Base-by-base conservation (phyloP, 768 basidiomycete genomes). In the Lentinus brumalis region DNA sequence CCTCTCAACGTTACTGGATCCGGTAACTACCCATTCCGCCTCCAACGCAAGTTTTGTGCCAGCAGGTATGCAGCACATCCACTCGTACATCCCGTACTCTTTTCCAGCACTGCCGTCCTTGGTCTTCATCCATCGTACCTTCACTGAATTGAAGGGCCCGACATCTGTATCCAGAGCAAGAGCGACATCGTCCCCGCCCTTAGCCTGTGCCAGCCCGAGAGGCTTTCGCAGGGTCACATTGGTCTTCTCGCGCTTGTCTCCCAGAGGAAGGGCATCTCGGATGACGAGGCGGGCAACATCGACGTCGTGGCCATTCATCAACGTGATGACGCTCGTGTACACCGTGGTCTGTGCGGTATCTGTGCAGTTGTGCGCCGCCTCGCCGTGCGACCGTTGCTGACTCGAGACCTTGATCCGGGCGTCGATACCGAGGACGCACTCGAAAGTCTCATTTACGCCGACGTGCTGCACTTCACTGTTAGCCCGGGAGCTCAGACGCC, bases 41-140 rank as follows among this genome's bases (percentile, higher is more conserved):
- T 79, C 75, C 15, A 87, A 64, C 15, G 69, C 70, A 15, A 81
- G 70, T 64, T 78, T 78, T 55, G 72, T 74, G 14, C 79, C 81
- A 14, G 74, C 76, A 7, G 71, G 77, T 31, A 85, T 70, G 29
- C 71, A 75, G 70, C 78, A 75, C 58, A 71, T 73, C 84, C 85
- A 87, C 69, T 85, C 83, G 65, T 82, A 81, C 59, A 75, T 76
- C 2, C 86, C 86, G 47, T 85, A 80, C 72, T 82, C 81, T 71
- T 81, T 78, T 1, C 80, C 83, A 3, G 78, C 78, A 59, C 78
- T 79, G 53, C 77, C 78, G 65, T 80, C 77, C 2, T 74, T 74
- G 8, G 70, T 61, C 46, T 75, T 74, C 59, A 70, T 65, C 77
- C 76, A 78, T 71, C 75, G 75, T 26, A 67, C 67, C 50, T 66